Evolutionary conservation across 306 rosid species (phyloP).

Genomic region (Castanea sativa): DNA sequence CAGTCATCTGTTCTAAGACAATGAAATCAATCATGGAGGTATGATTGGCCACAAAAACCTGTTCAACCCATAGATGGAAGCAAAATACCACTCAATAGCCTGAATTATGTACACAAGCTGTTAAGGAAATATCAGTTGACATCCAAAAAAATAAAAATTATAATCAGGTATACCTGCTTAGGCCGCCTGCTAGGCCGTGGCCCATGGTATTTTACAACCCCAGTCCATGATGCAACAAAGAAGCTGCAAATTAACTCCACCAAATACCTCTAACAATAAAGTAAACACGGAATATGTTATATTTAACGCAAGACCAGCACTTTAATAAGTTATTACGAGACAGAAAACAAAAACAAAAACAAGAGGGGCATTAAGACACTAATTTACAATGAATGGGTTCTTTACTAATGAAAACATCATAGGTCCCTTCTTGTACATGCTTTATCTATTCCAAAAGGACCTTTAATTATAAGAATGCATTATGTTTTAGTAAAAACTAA

Average conservation of each 20-base stretch:
- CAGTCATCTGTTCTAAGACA: slow-evolving; percentile 95
- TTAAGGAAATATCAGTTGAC: slow-evolving; percentile 4
- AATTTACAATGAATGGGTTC: neutral
- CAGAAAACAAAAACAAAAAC: too few relatives aligned
- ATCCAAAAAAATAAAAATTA: neutral
- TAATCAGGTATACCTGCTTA: slow-evolving; percentile 55
- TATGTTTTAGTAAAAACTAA: neutral
- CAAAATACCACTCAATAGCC: slow-evolving; percentile 10
- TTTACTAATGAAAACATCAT: neutral
- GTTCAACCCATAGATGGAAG: slow-evolving; percentile 26
- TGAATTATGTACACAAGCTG: slow-evolving; percentile 2
- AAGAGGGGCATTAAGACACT: too few relatives aligned
- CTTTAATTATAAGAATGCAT: too few relatives aligned
- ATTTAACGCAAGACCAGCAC: neutral
- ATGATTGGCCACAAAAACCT: slow-evolving; percentile 97
- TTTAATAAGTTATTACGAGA: neutral
- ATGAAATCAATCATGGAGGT: slow-evolving; percentile 99
- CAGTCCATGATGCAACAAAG: slow-evolving; percentile 99
- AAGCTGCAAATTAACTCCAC: slow-evolving; percentile 95
- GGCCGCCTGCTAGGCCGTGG: slow-evolving; percentile 96
- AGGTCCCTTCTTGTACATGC: neutral
- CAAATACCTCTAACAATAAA: slow-evolving; percentile 62
- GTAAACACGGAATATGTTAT: slow-evolving; percentile 1
- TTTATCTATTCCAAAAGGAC: neutral
- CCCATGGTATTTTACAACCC: slow-evolving; percentile 96